Percentiles rank a stretch among this genome's conserved stretches.
Conservation (phyloP, 306 rosid genomes). For the Prunus davidiana region DNA sequence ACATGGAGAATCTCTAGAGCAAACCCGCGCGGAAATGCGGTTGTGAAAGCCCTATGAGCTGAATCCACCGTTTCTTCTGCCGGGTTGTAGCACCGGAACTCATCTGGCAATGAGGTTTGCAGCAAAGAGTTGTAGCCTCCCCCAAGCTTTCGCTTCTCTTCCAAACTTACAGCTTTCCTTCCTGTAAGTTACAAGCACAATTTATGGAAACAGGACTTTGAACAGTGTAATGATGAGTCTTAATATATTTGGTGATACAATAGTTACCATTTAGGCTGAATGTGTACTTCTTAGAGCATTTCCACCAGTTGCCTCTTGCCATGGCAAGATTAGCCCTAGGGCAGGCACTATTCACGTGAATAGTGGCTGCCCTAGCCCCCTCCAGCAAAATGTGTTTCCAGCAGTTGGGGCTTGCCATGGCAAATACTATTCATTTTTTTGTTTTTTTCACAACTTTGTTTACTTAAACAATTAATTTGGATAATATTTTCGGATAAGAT, state of each 20-base stretch:
- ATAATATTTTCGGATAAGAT: no score
- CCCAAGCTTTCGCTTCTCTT: constrained; percentile 49
- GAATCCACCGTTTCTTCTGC: constrained; percentile 45
- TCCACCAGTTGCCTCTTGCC: no score
- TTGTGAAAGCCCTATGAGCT: constrained; percentile 41
- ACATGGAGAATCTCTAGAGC: constrained; percentile 54
- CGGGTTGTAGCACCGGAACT: constrained; percentile 45
- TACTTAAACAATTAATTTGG: no score
- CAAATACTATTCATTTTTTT: no score
- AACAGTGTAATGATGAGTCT: no score
- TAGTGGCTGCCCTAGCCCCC: no score
- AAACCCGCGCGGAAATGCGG: constrained; percentile 67
- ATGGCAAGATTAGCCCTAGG: no score
- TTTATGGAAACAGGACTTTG: not conserved
- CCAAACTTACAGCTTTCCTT: constrained; percentile 31
- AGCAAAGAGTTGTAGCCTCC: constrained; percentile 58
- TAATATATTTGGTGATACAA: not conserved
- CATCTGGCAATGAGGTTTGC: constrained; percentile 54
- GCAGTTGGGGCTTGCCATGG: no score
- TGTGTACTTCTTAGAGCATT: constrained; percentile 38
- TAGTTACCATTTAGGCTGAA: constrained; percentile 51
- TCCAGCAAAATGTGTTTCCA: no score
- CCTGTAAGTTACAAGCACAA: constrained; percentile 24
- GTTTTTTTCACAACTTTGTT: no score
- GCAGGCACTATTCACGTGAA: no score